Base-by-base conservation (phyloP, 1,139 yeast species). In the Suhomyces ambrosiae region DNA sequence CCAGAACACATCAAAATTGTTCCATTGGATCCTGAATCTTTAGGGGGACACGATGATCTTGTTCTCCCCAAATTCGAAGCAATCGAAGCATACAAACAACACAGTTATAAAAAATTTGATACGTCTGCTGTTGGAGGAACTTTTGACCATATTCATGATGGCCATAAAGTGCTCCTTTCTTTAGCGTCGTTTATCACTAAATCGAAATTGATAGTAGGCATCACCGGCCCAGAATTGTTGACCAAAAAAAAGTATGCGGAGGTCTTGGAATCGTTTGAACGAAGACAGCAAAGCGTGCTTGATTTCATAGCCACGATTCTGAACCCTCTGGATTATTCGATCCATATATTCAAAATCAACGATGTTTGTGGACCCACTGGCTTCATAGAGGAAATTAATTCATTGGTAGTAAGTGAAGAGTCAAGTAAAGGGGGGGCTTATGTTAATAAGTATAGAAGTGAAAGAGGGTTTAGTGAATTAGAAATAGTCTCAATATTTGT, bases 291-390 rank as follows among this genome's bases (percentile, higher is more conserved):
- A 1, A 54, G 57, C 2, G 86, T 85, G 0, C 48, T 57, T 1
- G 38, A 52, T 1, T 87, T 86, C 51, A 43, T 88, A 8, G 49
- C 60, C 3, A 52, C 55, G 5, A 34, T 68, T 24, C 57, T 82
- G 15, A 66, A 33, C 13, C 28, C 33, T 6, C 26, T 33, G 4
- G 38, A 29, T 9, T 35, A 30, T 19, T 49, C 53, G 0, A 57
- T 80, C 15, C 63, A 63, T 28, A 48, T 68, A 5, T 76, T 74
- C 37, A 79, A 84, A 50, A 81, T 94, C 27, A 76, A 80, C 43
- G 98, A 94, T 57, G 76, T 90, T 0, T 89, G 95, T 61, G 99
- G 99, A 0, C 98, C 98, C 2, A 89, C 98, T 0, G 96, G 90
- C 0, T 72, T 75, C n/a, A 71, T 86, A 3, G 71, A 72, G 15